These are phyloP conservation scores for Tetrapisispora iriomotensis DNA, from an alignment of 805 yeast species.

Conservation along the genomic window DNA sequence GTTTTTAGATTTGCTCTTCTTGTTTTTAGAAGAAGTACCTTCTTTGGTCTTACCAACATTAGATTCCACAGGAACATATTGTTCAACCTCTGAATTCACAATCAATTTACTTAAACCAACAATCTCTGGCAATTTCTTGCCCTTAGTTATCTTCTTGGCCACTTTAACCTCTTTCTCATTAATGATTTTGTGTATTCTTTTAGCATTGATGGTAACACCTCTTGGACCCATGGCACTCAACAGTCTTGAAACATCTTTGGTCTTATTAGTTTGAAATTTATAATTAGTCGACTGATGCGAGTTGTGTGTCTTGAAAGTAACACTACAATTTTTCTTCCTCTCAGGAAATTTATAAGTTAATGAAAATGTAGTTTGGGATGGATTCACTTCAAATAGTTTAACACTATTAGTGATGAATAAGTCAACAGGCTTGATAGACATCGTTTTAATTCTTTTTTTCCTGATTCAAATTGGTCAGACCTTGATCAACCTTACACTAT, in stretches of 20 bases:
- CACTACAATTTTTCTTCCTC: constrained; percentile 16
- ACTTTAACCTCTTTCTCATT: constrained; percentile 13
- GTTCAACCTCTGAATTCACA: constrained; percentile 22
- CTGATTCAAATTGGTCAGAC: too few relatives aligned
- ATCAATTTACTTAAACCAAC: constrained; percentile 21
- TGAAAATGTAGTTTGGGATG: constrained; percentile 26
- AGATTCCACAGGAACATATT: constrained; percentile 14
- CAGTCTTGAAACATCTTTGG: constrained; percentile 66
- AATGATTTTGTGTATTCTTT: constrained; percentile 6
- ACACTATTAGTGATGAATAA: constrained; percentile 34
- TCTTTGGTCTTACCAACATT: constrained; percentile 7
- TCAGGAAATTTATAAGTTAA: constrained; percentile 31
- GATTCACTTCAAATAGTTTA: constrained; percentile 36
- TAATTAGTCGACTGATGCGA: constrained; percentile 54
- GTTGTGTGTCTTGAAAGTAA: constrained; percentile 51
- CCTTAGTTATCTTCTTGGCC: background rate
- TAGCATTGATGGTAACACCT: constrained; percentile 35
- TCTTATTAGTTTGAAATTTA: constrained; percentile 46
- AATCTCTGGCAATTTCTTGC: constrained; percentile 13
- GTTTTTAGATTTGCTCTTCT: constrained; percentile 23
- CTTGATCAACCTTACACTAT: too few relatives aligned
- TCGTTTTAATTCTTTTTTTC: constrained; percentile 2
- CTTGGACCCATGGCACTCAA: constrained; percentile 66
- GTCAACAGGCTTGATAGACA: constrained; percentile 31
- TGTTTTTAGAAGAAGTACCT: constrained; percentile 13